These are phyloP conservation scores for Evernia prunastri DNA, from an alignment of 495 filamentous ascomycete species.

Conservation along the genomic window DNA sequence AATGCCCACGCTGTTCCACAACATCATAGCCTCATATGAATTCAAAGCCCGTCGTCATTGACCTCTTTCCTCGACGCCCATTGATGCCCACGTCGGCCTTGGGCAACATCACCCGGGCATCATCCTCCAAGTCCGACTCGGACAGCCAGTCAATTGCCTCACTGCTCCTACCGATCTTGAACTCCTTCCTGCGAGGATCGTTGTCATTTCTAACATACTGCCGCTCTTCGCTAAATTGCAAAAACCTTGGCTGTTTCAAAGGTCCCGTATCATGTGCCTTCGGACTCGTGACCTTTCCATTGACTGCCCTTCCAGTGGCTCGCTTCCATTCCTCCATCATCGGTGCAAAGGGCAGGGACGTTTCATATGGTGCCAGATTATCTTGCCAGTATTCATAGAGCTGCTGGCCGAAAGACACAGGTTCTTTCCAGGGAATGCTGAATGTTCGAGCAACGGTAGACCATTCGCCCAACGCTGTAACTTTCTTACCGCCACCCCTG, in stretches of 20 bases:
- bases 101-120: not conserved
- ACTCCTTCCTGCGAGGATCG: conserved; percentile 1
- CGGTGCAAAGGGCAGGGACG: too few relatives aligned
- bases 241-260: not conserved
- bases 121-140: conserved; percentile 14
- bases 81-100: not conserved
- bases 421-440: not conserved
- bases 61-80: not conserved
- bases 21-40: not conserved
- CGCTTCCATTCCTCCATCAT: too few relatives aligned
- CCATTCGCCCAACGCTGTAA: not conserved
- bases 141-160: conserved; percentile 8
- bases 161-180: conserved; percentile 11
- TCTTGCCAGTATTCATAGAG: not conserved
- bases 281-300: not conserved
- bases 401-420: not conserved
- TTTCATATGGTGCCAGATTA: not conserved
- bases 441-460: not conserved
- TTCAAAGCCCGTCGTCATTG: not conserved
- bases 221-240: conserved; percentile 1
- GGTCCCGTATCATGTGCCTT: not conserved
- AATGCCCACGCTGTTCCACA: not conserved
- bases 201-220: not conserved
- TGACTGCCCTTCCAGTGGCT: not conserved
- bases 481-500: not conserved